A percentile compares a stretch with the other conserved stretches of the same genome.
phyloP scores from a whole-genome alignment of 495 filamentous ascomycete genomes.

The Tirmania nivea region DNA sequence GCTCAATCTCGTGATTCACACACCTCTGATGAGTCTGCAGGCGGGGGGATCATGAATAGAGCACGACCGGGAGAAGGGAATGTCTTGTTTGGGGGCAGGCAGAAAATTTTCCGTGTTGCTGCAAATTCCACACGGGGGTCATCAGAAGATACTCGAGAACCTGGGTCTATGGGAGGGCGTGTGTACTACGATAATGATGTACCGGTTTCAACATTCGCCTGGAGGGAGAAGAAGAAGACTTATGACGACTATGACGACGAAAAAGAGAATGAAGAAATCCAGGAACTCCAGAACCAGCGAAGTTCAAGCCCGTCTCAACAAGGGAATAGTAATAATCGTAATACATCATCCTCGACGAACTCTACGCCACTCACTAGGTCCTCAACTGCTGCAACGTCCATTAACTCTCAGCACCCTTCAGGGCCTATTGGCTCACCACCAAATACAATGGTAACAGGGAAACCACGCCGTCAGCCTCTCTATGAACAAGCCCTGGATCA shows the following conservation, averaged over 20 bases:
- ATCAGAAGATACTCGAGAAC: conserved; percentile 20
- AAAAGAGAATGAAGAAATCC: conserved; percentile 14
- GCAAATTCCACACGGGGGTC: conserved; percentile 27
- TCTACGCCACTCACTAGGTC: conserved; percentile 48
- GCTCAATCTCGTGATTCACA: conserved; percentile 25
- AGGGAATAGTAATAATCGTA: conserved; percentile 42
- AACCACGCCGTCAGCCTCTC: conserved; percentile 38
- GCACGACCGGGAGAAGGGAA: conserved; percentile 77
- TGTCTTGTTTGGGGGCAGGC: conserved; percentile 81
- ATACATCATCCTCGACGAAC: conserved; percentile 70
- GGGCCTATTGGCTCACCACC: conserved; percentile 19
- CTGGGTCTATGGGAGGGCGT: conserved; percentile 37
- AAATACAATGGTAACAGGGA: conserved; percentile 33
- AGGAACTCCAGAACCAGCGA: not conserved
- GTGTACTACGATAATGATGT: conserved; percentile 74
- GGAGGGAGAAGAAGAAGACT: conserved; percentile 27
- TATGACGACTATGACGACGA: conserved; percentile 26
- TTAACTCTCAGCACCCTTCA: conserved; percentile 25
- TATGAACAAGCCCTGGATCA: conserved; percentile 74
- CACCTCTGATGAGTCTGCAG: conserved; percentile 42
- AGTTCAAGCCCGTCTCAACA: conserved; percentile 8
- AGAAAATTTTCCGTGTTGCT: conserved; percentile 87
- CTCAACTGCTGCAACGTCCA: conserved; percentile 81
- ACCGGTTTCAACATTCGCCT: conserved; percentile 53
- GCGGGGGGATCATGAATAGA: conserved; percentile 61